Evolutionary conservation across 106 monocot species (phyloP).

Genomic region (Acorus calamus): DNA sequence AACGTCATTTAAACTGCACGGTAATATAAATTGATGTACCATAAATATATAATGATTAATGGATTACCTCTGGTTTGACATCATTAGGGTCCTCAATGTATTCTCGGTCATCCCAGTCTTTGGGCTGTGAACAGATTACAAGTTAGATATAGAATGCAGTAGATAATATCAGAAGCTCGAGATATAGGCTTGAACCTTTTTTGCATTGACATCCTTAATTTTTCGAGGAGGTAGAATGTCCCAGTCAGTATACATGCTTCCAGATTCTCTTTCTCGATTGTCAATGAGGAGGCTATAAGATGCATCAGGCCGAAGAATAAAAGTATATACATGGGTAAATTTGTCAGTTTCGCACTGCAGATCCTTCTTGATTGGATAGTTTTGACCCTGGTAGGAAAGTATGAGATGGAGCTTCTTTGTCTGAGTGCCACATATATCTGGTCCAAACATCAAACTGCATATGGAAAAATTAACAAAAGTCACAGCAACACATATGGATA

Average conservation of each 20-base stretch:
- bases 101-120: slow-evolving; percentile 86
- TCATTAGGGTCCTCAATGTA: slow-evolving; percentile 86
- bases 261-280: slow-evolving; percentile 97
- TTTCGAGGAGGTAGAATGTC: slow-evolving; percentile 93
- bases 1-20: background rate
- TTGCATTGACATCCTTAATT: slow-evolving; percentile 80
- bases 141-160: background rate
- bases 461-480: background rate
- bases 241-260: slow-evolving; percentile 96
- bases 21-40: no score
- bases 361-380: slow-evolving; percentile 92
- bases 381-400: slow-evolving; percentile 94
- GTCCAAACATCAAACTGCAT: slow-evolving; percentile 95
- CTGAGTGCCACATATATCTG: slow-evolving; percentile 94
- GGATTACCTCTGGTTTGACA: slow-evolving; percentile 81
- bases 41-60: background rate
- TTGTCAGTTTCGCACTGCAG: slow-evolving; percentile 93
- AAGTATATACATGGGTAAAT: slow-evolving; percentile 87
- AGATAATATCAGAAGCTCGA: background rate
- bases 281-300: slow-evolving; percentile 82
- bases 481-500: no score
- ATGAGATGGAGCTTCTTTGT: slow-evolving; percentile 97
- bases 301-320: slow-evolving; percentile 91
- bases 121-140: slow-evolving; percentile 36
- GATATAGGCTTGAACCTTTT: slow-evolving; percentile 42